Evolutionary conservation across 2,329 filamentous ascomycete species (phyloP).

Genomic region (Biscogniauxia marginata): DNA sequence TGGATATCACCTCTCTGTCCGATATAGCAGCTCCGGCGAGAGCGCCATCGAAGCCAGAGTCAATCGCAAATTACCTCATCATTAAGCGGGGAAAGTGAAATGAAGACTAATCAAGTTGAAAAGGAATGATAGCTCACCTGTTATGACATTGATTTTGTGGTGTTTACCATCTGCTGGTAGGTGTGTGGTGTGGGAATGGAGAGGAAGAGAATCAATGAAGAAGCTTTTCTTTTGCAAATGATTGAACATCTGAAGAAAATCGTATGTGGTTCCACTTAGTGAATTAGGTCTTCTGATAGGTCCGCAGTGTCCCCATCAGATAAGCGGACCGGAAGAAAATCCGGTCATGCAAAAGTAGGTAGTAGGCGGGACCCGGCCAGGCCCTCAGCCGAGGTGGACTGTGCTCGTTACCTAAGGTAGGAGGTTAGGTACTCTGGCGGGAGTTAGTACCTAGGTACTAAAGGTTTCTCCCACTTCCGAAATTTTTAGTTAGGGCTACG

Average conservation of each 20-base stretch:
- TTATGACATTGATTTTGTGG: background rate
- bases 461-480: slow-evolving; percentile 7
- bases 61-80: slow-evolving; percentile 99
- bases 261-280: too few species aligned
- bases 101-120: slow-evolving; percentile 1
- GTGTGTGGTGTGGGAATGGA: too few species aligned
- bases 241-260: too few species aligned
- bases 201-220: background rate
- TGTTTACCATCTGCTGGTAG: too few species aligned
- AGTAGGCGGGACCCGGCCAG: too few species aligned
- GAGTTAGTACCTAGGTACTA: background rate
- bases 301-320: too few species aligned
- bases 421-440: too few species aligned
- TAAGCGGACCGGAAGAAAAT: background rate
- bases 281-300: too few species aligned
- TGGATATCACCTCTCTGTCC: slow-evolving; percentile 78
- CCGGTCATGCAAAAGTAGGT: background rate
- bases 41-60: slow-evolving; percentile 77
- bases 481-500: slow-evolving; percentile 27
- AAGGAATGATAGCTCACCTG: slow-evolving; percentile 1
- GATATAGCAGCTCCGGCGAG: slow-evolving; percentile 90
- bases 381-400: background rate
- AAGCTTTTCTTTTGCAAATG: too few species aligned
- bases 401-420: background rate
- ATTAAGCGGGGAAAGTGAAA: slow-evolving; percentile 40